These are phyloP conservation scores for Lantana camara DNA, from an alignment of 257 asterid genomes.

Conservation along the genomic window DNA sequence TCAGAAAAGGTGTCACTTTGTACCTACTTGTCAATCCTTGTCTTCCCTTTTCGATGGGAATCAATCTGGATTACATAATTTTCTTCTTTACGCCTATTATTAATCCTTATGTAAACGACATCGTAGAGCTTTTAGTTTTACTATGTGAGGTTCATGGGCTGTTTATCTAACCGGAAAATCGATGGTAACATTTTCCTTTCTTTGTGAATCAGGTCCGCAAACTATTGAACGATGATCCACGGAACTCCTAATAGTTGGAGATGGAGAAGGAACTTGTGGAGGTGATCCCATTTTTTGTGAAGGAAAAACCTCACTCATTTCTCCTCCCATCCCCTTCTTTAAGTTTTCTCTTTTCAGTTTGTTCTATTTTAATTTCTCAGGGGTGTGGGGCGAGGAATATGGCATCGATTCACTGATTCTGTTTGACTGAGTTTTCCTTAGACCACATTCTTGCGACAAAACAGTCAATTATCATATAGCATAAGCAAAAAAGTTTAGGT, in stretches of 20 bases:
- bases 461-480: not conserved
- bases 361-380: not conserved
- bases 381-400: no score
- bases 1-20: not conserved
- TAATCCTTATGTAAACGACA: not conserved
- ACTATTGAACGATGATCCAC: constrained; percentile 71
- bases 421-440: not conserved
- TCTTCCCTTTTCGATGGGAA: no score
- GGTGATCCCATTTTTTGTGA: constrained; percentile 48
- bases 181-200: not conserved
- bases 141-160: no score
- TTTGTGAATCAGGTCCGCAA: constrained; percentile 59
- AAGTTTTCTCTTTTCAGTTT: not conserved
- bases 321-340: not conserved
- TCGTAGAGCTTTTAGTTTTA: not conserved
- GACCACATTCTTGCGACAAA: not conserved
- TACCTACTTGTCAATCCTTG: no score
- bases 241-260: constrained; percentile 82
- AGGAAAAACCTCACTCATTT: not conserved
- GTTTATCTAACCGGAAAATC: not conserved
- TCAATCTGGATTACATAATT: not conserved
- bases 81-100: not conserved
- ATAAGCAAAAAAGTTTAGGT: not conserved
- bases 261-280: constrained; percentile 97
- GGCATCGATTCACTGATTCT: no score